Evolutionary conservation across 164 flowering plant species (phyloP).

Genomic region (Liriodendron chinense): DNA sequence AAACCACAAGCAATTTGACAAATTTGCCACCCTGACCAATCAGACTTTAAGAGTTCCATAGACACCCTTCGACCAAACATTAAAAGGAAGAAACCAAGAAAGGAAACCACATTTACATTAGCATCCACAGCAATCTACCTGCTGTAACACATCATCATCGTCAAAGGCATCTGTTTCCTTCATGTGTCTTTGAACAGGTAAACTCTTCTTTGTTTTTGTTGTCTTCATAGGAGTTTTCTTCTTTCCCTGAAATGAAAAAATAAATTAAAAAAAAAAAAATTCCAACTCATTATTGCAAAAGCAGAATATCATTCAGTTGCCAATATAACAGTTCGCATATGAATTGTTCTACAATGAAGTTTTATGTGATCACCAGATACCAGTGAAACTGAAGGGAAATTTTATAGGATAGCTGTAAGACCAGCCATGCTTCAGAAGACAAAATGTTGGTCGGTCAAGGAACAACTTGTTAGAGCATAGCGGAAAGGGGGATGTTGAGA

Average conservation of each 20-base stretch:
- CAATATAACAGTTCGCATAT: not conserved
- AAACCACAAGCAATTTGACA: not conserved
- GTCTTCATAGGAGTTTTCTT: conserved; percentile 16
- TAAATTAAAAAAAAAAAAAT: too few species aligned
- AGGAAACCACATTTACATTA: not conserved
- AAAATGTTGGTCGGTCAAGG: too few species aligned
- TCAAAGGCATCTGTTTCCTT: conserved; percentile 34
- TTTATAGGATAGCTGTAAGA: too few species aligned
- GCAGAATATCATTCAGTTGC: not conserved
- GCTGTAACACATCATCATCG: conserved; percentile 61
- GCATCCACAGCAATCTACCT: conserved; percentile 34
- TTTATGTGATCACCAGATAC: too few species aligned
- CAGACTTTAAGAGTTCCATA: too few species aligned
- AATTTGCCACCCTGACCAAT: too few species aligned
- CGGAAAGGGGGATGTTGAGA: too few species aligned
- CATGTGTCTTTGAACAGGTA: conserved; percentile 19
- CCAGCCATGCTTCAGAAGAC: too few species aligned
- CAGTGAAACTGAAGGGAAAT: too few species aligned
- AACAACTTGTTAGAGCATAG: too few species aligned
- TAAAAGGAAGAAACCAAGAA: not conserved
- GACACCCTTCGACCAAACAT: too few species aligned
- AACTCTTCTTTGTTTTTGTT: conserved; percentile 34
- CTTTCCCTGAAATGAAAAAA: conserved; percentile 36
- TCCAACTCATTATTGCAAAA: not conserved
- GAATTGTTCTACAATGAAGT: too few species aligned